Percentiles rank a stretch among this genome's conserved stretches.
Conservation (phyloP, 2,329 filamentous ascomycete species). For the Cladophialophora immunda region DNA sequence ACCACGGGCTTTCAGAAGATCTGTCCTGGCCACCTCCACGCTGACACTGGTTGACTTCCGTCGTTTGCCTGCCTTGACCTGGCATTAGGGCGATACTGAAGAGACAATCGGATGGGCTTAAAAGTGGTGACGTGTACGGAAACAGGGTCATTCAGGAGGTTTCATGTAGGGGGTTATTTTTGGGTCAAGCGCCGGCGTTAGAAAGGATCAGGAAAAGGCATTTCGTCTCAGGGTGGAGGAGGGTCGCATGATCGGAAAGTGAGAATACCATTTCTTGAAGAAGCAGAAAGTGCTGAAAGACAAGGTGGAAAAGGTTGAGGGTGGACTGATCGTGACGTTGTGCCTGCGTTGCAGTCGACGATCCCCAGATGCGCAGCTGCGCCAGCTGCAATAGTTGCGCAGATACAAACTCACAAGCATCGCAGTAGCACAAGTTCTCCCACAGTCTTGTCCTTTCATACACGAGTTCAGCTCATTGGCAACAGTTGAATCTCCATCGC, state of each 20-base stretch:
- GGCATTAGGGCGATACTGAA: slow-evolving; percentile 30
- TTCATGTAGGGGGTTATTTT: background rate
- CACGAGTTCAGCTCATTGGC: background rate
- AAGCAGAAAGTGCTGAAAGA: slow-evolving; percentile 1
- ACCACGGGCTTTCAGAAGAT: slow-evolving; percentile 45
- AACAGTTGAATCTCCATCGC: background rate
- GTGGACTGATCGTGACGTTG: slow-evolving; percentile 1
- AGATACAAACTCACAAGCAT: background rate
- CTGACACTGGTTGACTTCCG: slow-evolving; percentile 73
- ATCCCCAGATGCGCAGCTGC: background rate
- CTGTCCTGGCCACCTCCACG: slow-evolving; percentile 72
- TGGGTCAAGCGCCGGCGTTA: background rate
- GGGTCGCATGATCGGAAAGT: slow-evolving; percentile 5
- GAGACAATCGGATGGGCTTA: background rate
- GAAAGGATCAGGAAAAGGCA: background rate
- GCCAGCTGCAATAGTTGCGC: background rate
- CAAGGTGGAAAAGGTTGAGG: background rate
- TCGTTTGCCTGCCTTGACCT: slow-evolving; percentile 66
- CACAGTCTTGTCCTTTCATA: background rate
- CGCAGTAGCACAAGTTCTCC: background rate
- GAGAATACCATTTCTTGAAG: background rate
- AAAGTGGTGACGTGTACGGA: background rate
- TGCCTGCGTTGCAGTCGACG: background rate
- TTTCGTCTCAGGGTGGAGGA: background rate
- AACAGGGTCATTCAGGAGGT: background rate